Evolutionary conservation across 352 stramenopile species (phyloP).

Genomic region (Phytophthora tubulina): DNA sequence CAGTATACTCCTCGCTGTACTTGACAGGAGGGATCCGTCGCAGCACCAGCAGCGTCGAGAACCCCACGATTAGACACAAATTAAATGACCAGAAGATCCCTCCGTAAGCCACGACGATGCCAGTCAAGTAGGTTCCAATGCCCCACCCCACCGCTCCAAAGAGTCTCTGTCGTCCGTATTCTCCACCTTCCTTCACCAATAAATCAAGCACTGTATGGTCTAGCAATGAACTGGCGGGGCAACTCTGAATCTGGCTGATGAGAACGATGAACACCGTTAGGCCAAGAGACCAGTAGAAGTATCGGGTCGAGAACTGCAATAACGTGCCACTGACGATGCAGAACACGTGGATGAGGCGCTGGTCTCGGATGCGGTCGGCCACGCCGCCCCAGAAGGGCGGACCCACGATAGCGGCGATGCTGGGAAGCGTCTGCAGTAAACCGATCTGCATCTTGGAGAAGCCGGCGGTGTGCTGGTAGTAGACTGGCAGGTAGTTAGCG

Average conservation of each 20-base stretch:
- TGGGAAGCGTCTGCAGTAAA: conserved; percentile 67
- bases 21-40: conserved; percentile 55
- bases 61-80: conserved; percentile 53
- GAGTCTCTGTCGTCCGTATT: conserved; percentile 82
- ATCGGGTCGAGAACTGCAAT: conserved; percentile 62
- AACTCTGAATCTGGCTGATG: conserved; percentile 61
- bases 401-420: conserved; percentile 64
- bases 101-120: conserved; percentile 52
- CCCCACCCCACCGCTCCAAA: conserved; percentile 77
- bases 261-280: conserved; percentile 55
- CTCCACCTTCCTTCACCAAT: conserved; percentile 63
- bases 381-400: conserved; percentile 75
- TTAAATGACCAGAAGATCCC: conserved; percentile 80
- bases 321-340: conserved; percentile 62
- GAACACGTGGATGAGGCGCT: conserved; percentile 69
- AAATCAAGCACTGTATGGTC: conserved; percentile 74
- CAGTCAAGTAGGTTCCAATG: conserved; percentile 63
- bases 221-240: conserved; percentile 61
- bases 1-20: conserved; percentile 36
- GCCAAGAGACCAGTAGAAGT: conserved; percentile 50
- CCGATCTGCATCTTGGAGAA: conserved; percentile 83
- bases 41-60: conserved; percentile 65
- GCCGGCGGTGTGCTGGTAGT: conserved; percentile 62
- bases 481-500: conserved; percentile 78
- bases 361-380: conserved; percentile 63